phyloP scores from a whole-genome alignment of 2,329 filamentous ascomycete species.

The Ramularia collo-cygni region DNA sequence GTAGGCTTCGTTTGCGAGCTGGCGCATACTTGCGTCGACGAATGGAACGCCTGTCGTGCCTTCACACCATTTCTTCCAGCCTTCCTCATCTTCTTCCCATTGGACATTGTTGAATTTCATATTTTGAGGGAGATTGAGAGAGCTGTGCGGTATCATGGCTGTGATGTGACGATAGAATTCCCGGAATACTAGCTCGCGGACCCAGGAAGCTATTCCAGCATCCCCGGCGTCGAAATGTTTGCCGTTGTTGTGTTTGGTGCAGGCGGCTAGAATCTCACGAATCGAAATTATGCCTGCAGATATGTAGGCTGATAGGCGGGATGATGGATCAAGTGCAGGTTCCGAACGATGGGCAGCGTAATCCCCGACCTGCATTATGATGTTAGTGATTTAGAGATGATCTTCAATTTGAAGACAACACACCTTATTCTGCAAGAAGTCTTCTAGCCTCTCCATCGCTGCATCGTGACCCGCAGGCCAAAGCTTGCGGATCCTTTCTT shows the following conservation, averaged over 20 bases:
- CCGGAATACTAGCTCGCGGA: conserved; percentile 46
- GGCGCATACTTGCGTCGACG: conserved; percentile 47
- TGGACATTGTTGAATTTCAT: conserved; percentile 46
- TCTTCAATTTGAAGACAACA: not conserved
- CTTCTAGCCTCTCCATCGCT: conserved; percentile 34
- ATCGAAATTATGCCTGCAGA: conserved; percentile 40
- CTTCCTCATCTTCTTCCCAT: conserved; percentile 46
- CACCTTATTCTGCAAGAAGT: conserved; percentile 37
- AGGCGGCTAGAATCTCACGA: conserved; percentile 38
- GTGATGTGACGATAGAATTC: conserved; percentile 46
- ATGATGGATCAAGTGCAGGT: conserved; percentile 37
- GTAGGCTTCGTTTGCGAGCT: conserved; percentile 43
- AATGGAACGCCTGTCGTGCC: conserved; percentile 44
- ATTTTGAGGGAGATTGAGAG: conserved; percentile 46
- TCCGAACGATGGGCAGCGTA: conserved; percentile 39
- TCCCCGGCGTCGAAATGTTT: conserved; percentile 37
- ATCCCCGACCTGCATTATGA: conserved; percentile 21
- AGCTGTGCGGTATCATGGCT: conserved; percentile 41
- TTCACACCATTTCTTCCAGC: conserved; percentile 44
- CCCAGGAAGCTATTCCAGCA: conserved; percentile 37
- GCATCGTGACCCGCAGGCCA: conserved; percentile 42
- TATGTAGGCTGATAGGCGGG: conserved; percentile 40
- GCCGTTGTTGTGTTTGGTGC: conserved; percentile 36
- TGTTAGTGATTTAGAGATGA: not conserved
- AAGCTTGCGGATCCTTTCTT: conserved; percentile 35